Evolutionary conservation across 805 yeast genomes (phyloP).

Genomic region (Pichia nakasei): DNA sequence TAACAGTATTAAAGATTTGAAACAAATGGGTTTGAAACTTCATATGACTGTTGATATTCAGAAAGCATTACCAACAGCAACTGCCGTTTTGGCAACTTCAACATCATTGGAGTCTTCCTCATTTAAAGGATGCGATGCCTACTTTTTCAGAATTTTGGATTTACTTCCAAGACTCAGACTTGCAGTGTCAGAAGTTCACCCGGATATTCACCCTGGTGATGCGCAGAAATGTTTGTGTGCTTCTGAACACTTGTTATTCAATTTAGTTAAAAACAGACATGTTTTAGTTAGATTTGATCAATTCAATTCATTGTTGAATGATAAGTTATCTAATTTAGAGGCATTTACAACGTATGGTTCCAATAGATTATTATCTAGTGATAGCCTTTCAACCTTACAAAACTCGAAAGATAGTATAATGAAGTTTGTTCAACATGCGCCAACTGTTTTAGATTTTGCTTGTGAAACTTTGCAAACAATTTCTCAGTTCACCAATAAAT

Average conservation of each 20-base stretch:
- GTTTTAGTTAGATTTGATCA: conserved; percentile 32
- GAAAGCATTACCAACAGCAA: conserved; percentile 52
- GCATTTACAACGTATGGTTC: conserved; percentile 1
- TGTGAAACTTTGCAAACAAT: conserved; percentile 12
- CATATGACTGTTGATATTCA: conserved; percentile 59
- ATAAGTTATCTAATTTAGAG: conserved; percentile 6
- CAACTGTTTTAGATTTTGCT: conserved; percentile 31
- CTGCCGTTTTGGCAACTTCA: conserved; percentile 49
- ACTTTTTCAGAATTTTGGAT: conserved; percentile 67
- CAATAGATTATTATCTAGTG: background rate
- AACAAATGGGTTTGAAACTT: conserved; percentile 66
- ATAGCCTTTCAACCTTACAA: background rate
- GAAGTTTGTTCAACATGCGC: conserved; percentile 24
- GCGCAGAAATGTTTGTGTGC: conserved; percentile 70
- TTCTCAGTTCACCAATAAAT: conserved; percentile 2
- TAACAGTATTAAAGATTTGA: conserved; percentile 65
- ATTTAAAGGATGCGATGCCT: conserved; percentile 35
- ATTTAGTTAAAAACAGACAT: conserved; percentile 45
- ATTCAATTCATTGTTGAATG: conserved; percentile 7
- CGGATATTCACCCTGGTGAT: conserved; percentile 69
- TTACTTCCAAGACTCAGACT: conserved; percentile 71
- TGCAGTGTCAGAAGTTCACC: conserved; percentile 48
- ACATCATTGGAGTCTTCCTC: conserved; percentile 33
- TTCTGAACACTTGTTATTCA: conserved; percentile 58
- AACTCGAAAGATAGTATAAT: conserved; percentile 1